These are phyloP conservation scores for Chaetomium fimeti DNA, from an alignment of 495 filamentous ascomycete species.

Conservation along the genomic window DNA sequence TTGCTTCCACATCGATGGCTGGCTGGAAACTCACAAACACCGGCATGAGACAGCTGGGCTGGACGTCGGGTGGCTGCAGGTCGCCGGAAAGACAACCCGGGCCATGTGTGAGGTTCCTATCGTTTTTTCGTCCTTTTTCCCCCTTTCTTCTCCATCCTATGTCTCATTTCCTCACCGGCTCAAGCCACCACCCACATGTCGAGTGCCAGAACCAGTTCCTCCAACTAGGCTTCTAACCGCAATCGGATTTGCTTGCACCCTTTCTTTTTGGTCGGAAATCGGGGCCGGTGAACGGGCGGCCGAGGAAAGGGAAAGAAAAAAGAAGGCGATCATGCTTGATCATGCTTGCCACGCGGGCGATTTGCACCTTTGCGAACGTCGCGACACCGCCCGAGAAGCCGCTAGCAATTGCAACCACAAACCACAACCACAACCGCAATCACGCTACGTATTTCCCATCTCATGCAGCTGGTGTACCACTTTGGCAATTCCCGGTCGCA, in stretches of 20 bases:
- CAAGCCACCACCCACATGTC: constrained; percentile 13
- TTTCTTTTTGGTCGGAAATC: not conserved
- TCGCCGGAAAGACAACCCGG: not conserved
- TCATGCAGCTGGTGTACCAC: not conserved
- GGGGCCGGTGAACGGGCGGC: not conserved
- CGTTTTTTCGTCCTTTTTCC: constrained; percentile 8
- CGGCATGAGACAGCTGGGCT: not conserved
- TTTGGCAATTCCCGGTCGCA: not conserved
- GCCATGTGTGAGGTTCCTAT: not conserved
- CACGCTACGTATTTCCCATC: not conserved
- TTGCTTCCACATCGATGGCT: not conserved
- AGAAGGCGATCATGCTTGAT: not conserved
- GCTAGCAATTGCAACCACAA: not conserved
- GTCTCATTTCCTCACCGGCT: constrained; percentile 14
- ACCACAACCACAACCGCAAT: not conserved
- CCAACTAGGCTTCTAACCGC: not conserved
- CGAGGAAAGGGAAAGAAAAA: not conserved
- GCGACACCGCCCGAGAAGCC: not conserved
- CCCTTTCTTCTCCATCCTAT: constrained; percentile 4
- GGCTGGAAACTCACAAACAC: not conserved
- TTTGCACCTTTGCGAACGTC: not conserved
- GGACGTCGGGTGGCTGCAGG: constrained; percentile 14
- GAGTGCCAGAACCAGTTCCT: constrained; percentile 4
- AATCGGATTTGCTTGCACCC: not conserved
- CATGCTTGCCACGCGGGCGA: not conserved